phyloP scores from a whole-genome alignment of 2,329 filamentous ascomycete genomes.

The Microcyclosporella mali region DNA sequence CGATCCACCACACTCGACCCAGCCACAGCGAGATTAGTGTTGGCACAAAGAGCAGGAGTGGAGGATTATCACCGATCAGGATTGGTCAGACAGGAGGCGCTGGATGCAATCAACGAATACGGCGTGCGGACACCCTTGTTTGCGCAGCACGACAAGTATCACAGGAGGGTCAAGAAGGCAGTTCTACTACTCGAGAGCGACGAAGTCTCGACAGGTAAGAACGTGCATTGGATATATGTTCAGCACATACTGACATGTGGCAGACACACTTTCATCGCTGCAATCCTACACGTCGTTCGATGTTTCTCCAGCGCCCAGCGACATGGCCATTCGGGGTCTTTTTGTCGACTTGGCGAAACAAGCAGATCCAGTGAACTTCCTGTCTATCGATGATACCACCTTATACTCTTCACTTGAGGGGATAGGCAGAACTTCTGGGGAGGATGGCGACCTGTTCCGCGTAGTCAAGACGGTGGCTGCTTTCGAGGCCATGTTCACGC shows the following conservation, averaged over 20 bases:
- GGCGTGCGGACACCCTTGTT: constrained; percentile 40
- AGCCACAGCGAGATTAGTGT: constrained; percentile 43
- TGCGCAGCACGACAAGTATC: constrained; percentile 15
- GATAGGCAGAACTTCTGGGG: constrained; percentile 1
- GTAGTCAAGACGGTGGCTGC: constrained; percentile 14
- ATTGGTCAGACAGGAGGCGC: constrained; percentile 34
- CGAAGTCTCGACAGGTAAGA: constrained; percentile 17
- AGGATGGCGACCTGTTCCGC: constrained; percentile 16
- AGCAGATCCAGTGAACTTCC: constrained; percentile 10
- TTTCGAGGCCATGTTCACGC: constrained; percentile 12
- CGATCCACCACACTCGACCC: constrained; percentile 33
- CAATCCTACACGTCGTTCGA: constrained; percentile 21
- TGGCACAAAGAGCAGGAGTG: constrained; percentile 47
- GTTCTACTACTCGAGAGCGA: constrained; percentile 25
- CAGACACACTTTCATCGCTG: constrained; percentile 7
- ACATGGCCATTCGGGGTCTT: constrained; percentile 20
- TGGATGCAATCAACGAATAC: constrained; percentile 43
- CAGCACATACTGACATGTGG: constrained; percentile 2
- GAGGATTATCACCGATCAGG: constrained; percentile 44
- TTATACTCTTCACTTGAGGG: constrained; percentile 3
- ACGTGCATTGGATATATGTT: neutral
- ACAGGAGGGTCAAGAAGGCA: constrained; percentile 13
- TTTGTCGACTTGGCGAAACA: constrained; percentile 29
- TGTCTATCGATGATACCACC: constrained; percentile 11
- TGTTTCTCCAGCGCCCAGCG: constrained; percentile 22